Percentiles rank a stretch among this genome's conserved stretches.
Conservation (phyloP, 1,139 yeast genomes). For the Pichia terricola region DNA sequence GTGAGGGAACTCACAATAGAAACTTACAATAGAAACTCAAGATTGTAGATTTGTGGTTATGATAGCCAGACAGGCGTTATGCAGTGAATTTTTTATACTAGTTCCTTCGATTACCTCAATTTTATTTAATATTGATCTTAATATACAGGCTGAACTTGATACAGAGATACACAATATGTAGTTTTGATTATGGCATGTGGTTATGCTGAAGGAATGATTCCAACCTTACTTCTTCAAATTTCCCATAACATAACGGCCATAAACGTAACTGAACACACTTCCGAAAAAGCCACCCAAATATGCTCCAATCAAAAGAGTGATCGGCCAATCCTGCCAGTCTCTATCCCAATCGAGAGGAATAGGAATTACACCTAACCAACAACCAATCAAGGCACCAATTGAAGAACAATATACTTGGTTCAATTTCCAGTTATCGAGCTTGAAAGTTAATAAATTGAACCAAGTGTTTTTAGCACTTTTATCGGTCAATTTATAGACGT, state of each 20-base stretch:
- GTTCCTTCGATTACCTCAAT: too few relatives aligned
- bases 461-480: conserved; percentile 24
- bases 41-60: too few relatives aligned
- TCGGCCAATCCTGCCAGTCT: conserved; percentile 97
- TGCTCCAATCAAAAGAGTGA: conserved; percentile 75
- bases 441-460: conserved; percentile 21
- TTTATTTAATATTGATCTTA: too few relatives aligned
- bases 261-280: conserved; percentile 24
- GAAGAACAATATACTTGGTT: conserved; percentile 35
- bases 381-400: conserved; percentile 53
- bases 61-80: too few relatives aligned
- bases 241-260: conserved; percentile 18
- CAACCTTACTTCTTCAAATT: too few relatives aligned
- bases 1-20: too few relatives aligned
- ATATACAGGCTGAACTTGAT: too few relatives aligned
- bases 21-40: too few relatives aligned
- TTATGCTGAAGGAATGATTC: too few relatives aligned
- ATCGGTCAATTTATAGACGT: conserved; percentile 32
- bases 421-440: conserved; percentile 20
- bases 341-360: conserved; percentile 97
- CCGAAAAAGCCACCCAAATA: conserved; percentile 67
- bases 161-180: too few relatives aligned
- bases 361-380: conserved; percentile 91
- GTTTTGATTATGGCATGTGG: too few relatives aligned
- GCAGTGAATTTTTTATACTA: too few relatives aligned